phyloP scores from a whole-genome alignment of 352 stramenopile genomes.

The Thraustotheca clavata region DNA sequence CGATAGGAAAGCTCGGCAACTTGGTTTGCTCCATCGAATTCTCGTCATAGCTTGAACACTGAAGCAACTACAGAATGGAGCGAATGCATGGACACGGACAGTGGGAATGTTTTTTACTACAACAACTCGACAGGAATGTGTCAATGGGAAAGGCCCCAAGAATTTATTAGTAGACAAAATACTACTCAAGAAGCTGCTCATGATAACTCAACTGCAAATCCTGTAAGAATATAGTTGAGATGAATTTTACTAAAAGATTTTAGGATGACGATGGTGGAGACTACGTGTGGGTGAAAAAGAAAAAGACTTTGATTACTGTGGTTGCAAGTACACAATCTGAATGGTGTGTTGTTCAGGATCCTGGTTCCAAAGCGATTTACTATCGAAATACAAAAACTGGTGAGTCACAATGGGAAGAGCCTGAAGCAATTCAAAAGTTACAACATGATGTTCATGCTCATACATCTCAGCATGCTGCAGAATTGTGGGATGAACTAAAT shows the following conservation, averaged over 20 bases:
- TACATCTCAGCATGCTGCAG: constrained; percentile 42
- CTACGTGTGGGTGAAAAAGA: constrained; percentile 73
- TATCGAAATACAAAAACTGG: constrained; percentile 63
- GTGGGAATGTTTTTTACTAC: constrained; percentile 52
- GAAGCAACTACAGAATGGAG: constrained; percentile 33
- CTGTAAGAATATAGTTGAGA: too few relatives aligned
- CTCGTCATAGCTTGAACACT: constrained; percentile 17
- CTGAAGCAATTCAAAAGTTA: constrained; percentile 46
- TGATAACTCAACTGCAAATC: too few relatives aligned
- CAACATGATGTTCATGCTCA: constrained; percentile 38
- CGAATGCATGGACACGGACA: constrained; percentile 56
- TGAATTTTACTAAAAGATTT: background rate
- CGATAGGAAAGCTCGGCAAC: constrained; percentile 25
- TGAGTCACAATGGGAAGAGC: constrained; percentile 61
- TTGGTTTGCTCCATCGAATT: constrained; percentile 49
- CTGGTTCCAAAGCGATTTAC: constrained; percentile 46
- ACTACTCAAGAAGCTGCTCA: background rate
- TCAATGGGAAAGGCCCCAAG: constrained; percentile 45
- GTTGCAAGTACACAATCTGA: constrained; percentile 46
- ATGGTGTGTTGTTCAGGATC: constrained; percentile 55
- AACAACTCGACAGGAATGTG: constrained; percentile 64
- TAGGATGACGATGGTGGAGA: constrained; percentile 40
- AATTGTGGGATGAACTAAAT: constrained; percentile 52
- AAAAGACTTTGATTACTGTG: constrained; percentile 57
- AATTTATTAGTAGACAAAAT: constrained; percentile 22